Evolutionary conservation across 176 grass and related monocot genomes (phyloP).

Genomic region (Pontederia paniculata): DNA sequence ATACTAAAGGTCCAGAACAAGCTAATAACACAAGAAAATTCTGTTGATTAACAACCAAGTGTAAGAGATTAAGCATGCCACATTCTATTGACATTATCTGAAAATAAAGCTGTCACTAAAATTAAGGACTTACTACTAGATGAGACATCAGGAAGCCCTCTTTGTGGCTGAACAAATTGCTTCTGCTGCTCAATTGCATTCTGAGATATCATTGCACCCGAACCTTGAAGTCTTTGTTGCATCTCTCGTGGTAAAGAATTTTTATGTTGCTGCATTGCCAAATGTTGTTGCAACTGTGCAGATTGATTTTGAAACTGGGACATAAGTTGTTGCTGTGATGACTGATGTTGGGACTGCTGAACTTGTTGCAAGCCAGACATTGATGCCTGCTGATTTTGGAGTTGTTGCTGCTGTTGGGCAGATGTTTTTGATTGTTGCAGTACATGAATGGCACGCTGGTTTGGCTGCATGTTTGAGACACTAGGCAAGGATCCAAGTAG

Average conservation of each 20-base stretch:
- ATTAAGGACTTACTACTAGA: conserved; percentile 63
- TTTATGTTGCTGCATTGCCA: conserved; percentile 43
- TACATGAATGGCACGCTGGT: conserved; percentile 44
- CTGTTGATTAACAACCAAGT: no score
- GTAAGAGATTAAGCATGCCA: no score
- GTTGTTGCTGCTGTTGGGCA: conserved; percentile 51
- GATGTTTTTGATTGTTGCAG: conserved; percentile 35
- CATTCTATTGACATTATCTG: no score
- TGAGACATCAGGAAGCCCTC: conserved; percentile 63
- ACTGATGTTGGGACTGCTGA: conserved; percentile 56
- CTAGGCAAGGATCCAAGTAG: conserved; percentile 45
- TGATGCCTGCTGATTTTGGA: conserved; percentile 53
- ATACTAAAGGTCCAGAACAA: no score
- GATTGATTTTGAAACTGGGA: conserved; percentile 53
- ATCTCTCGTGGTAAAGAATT: conserved; percentile 17
- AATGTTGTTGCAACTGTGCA: conserved; percentile 44
- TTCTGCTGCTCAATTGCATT: conserved; percentile 58
- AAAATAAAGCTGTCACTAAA: no score
- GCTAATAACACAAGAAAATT: no score
- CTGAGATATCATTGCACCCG: conserved; percentile 50
- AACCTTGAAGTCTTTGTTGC: conserved; percentile 51
- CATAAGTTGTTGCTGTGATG: conserved; percentile 62
- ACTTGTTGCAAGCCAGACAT: conserved; percentile 50
- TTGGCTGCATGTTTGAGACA: conserved; percentile 34
- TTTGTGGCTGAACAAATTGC: conserved; percentile 49